Percentiles rank a stretch among this genome's conserved stretches.
Evolutionary conservation across 306 rosid species (phyloP).

Genomic region (Nissolia schottii): DNA sequence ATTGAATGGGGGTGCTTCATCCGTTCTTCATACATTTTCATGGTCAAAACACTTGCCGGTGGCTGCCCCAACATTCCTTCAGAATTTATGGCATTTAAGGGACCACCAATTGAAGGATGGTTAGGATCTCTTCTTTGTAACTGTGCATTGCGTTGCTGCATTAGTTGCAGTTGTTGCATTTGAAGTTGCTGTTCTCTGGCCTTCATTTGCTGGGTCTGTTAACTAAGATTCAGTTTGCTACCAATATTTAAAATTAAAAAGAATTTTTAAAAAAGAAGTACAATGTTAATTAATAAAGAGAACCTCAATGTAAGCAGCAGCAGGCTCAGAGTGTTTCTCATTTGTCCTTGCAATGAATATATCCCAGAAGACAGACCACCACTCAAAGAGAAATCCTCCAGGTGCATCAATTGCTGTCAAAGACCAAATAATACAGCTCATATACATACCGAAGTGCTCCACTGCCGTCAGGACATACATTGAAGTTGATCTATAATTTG

Average conservation of each 20-base stretch:
- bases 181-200: constrained; percentile 75
- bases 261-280: background rate
- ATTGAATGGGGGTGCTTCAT: constrained; percentile 72
- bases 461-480: background rate
- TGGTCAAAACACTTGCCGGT: constrained; percentile 67
- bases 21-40: constrained; percentile 86
- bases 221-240: constrained; percentile 10
- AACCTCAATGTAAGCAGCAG: constrained; percentile 88
- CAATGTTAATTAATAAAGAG: background rate
- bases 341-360: constrained; percentile 84
- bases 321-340: constrained; percentile 85
- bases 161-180: constrained; percentile 72
- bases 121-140: constrained; percentile 70
- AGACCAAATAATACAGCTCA: constrained; percentile 21
- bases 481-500: background rate
- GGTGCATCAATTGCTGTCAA: constrained; percentile 97
- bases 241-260: background rate
- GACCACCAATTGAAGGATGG: constrained; percentile 60
- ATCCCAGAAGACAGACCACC: constrained; percentile 99
- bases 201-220: constrained; percentile 68
- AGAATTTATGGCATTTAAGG: constrained; percentile 65
- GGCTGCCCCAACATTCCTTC: constrained; percentile 87
- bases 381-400: constrained; percentile 86
- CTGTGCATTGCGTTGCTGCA: constrained; percentile 72
- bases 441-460: background rate